Conservation (phyloP, 495 filamentous ascomycete genomes). For the Penicillium lividum region DNA sequence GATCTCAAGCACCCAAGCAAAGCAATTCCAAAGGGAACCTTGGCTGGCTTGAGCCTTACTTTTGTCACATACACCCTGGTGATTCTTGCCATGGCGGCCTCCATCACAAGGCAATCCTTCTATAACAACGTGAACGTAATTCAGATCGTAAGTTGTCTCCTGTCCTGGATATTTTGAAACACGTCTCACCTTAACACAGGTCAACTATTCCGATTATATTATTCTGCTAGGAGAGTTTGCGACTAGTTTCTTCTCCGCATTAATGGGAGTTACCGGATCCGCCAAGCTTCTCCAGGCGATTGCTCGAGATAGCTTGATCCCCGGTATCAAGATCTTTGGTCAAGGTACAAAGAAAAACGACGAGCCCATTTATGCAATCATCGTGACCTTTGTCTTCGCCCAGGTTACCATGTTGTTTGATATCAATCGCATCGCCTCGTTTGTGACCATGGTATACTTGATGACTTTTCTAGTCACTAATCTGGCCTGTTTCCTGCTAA, state of each 20-base stretch:
- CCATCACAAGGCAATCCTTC: slow-evolving; percentile 72
- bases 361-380: slow-evolving; percentile 75
- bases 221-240: slow-evolving; percentile 83
- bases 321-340: slow-evolving; percentile 72
- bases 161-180: neutral
- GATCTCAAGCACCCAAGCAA: slow-evolving; percentile 83
- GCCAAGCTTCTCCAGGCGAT: slow-evolving; percentile 88
- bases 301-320: slow-evolving; percentile 76
- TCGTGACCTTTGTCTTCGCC: slow-evolving; percentile 73
- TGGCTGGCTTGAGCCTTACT: slow-evolving; percentile 73
- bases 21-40: slow-evolving; percentile 78
- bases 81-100: slow-evolving; percentile 78
- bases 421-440: slow-evolving; percentile 84
- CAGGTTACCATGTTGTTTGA: slow-evolving; percentile 82
- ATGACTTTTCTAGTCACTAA: slow-evolving; percentile 69
- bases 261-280: slow-evolving; percentile 87
- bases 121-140: slow-evolving; percentile 77
- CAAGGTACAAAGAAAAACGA: slow-evolving; percentile 74
- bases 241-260: slow-evolving; percentile 76
- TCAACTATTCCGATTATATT: slow-evolving; percentile 68
- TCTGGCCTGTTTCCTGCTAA: slow-evolving; percentile 82
- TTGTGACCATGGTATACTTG: slow-evolving; percentile 86
- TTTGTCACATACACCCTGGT: slow-evolving; percentile 76
- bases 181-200: slow-evolving; percentile 38
- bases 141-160: slow-evolving; percentile 55